phyloP scores from a whole-genome alignment of 202 grass and related monocot species.

The Cymbopogon flexuosus region DNA sequence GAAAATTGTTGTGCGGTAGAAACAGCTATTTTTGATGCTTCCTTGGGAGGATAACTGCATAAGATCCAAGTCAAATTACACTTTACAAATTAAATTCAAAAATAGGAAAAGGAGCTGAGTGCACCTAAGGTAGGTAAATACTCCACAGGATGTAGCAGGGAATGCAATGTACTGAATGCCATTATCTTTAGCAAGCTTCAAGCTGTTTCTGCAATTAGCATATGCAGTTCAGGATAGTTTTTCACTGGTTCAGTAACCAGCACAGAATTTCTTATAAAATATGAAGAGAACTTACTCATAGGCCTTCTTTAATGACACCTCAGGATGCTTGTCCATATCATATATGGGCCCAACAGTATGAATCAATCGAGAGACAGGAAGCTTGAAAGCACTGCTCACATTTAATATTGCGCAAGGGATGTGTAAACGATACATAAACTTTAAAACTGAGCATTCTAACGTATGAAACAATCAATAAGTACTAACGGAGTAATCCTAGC shows the following conservation, averaged over 20 bases:
- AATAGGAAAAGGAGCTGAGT: neutral
- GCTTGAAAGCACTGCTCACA: constrained; percentile 62
- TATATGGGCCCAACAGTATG: constrained; percentile 92
- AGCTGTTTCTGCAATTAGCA: constrained; percentile 70
- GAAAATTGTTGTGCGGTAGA: constrained; percentile 60
- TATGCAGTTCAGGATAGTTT: constrained; percentile 19
- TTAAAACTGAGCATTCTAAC: neutral
- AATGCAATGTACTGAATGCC: constrained; percentile 88
- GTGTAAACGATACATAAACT: neutral
- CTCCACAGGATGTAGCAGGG: constrained; percentile 83
- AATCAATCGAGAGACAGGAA: constrained; percentile 70
- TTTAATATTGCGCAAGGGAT: constrained; percentile 1
- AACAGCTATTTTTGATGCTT: constrained; percentile 81
- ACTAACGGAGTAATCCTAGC: constrained; percentile 84
- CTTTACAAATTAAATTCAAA: neutral
- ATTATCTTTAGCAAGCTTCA: constrained; percentile 87
- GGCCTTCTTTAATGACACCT: constrained; percentile 66
- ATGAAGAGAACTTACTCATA: constrained; percentile 47
- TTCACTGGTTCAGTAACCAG: neutral
- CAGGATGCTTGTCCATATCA: constrained; percentile 55
- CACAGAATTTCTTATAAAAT: neutral
- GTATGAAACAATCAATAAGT: constrained; percentile 17
- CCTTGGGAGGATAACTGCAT: constrained; percentile 68
- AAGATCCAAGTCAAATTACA: constrained; percentile 29
- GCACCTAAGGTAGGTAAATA: constrained; percentile 32